Evolutionary conservation across 108 stramenopile genomes (phyloP).

Genomic region (Nitzschia sp.): DNA sequence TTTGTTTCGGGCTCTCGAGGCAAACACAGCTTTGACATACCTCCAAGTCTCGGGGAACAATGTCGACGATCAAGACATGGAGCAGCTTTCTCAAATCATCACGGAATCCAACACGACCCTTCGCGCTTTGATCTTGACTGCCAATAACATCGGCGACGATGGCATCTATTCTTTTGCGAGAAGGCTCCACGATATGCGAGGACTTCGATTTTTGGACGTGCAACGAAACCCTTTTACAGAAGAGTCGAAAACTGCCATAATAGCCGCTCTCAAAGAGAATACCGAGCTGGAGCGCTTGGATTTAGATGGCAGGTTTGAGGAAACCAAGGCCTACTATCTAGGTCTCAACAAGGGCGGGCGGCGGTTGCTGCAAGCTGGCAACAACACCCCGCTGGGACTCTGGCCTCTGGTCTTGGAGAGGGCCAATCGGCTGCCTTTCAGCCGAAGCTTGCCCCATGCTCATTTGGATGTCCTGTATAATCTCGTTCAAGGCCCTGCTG

Average conservation of each 20-base stretch:
- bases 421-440: constrained; percentile 9
- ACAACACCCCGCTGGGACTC: neutral
- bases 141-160: constrained; percentile 22
- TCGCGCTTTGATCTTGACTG: constrained; percentile 11
- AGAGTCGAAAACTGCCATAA: constrained; percentile 6
- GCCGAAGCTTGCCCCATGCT: constrained; percentile 2
- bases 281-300: constrained; percentile 24
- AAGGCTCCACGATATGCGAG: constrained; percentile 5
- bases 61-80: constrained; percentile 22
- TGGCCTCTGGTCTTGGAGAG: constrained; percentile 31
- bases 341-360: constrained; percentile 26
- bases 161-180: constrained; percentile 16
- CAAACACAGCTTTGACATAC: constrained; percentile 20
- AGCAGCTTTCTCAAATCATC: constrained; percentile 11
- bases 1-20: constrained; percentile 11
- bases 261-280: constrained; percentile 24
- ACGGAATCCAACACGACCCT: constrained; percentile 4
- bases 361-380: constrained; percentile 7
- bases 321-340: constrained; percentile 21
- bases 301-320: constrained; percentile 25
- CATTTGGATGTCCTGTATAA: constrained; percentile 15
- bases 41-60: constrained; percentile 26
- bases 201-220: constrained; percentile 15
- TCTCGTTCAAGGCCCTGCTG: constrained; percentile 12
- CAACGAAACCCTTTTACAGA: constrained; percentile 21